phyloP scores from a whole-genome alignment of 2,329 filamentous ascomycete species.

The Lachnellula suecica region DNA sequence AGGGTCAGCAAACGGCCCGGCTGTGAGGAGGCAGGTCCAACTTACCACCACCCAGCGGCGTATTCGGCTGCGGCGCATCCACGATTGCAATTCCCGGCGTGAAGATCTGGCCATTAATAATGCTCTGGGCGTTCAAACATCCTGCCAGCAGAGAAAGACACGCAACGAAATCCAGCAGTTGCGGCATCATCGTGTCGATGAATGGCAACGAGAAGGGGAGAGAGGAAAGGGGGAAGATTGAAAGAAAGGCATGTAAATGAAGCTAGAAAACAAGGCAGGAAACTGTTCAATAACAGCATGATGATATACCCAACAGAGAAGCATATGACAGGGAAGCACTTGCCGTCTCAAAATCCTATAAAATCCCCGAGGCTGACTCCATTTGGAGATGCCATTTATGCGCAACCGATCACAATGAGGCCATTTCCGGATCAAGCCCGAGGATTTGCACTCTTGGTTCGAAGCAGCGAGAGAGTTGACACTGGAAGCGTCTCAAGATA shows the following conservation, averaged over 20 bases:
- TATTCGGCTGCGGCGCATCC: constrained; percentile 64
- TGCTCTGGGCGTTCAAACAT: constrained; percentile 46
- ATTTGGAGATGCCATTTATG: constrained; percentile 10
- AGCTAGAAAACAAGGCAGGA: constrained; percentile 12
- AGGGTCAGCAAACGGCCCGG: constrained; percentile 10
- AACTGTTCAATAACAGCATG: constrained; percentile 16
- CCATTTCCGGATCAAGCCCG: background rate
- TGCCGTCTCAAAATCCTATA: constrained; percentile 13
- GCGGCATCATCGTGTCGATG: constrained; percentile 13
- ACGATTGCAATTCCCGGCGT: constrained; percentile 68
- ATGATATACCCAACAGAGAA: constrained; percentile 15
- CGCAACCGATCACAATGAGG: no score
- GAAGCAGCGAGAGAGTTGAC: background rate
- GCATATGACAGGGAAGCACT: constrained; percentile 9
- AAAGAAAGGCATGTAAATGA: constrained; percentile 15
- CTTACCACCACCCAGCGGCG: constrained; percentile 62
- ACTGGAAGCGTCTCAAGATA: constrained; percentile 21
- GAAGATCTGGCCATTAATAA: constrained; percentile 65
- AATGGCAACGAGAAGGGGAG: constrained; percentile 8
- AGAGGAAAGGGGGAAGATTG: constrained; percentile 10
- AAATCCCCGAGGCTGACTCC: constrained; percentile 6
- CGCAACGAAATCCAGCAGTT: constrained; percentile 12
- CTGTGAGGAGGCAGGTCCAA: background rate
- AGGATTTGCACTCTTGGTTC: background rate
- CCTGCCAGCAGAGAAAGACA: constrained; percentile 17